Evolutionary conservation across 768 basidiomycete species (phyloP).

Genomic region (Epithele typhae): DNA sequence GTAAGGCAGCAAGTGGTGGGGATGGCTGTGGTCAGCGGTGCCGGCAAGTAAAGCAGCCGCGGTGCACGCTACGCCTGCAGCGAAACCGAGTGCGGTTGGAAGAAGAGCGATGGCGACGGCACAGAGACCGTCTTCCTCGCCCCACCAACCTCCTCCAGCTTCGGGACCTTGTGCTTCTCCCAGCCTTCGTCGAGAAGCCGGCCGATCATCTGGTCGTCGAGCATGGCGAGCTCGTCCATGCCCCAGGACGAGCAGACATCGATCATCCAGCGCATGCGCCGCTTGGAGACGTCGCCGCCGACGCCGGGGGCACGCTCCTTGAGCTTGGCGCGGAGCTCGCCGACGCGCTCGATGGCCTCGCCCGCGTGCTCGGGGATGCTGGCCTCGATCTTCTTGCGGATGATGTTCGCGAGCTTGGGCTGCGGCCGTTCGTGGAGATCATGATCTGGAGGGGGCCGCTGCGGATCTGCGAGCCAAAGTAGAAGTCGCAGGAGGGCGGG

Average conservation of each 20-base stretch:
- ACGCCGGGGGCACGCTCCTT: constrained; percentile 80
- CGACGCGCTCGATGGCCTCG: constrained; percentile 75
- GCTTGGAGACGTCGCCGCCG: constrained; percentile 70
- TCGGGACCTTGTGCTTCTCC: constrained; percentile 53
- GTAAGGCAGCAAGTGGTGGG: too few relatives aligned
- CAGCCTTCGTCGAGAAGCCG: constrained; percentile 80
- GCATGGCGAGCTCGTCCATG: constrained; percentile 69
- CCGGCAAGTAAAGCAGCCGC: constrained; percentile 28
- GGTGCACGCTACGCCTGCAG: constrained; percentile 39
- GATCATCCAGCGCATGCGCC: constrained; percentile 92
- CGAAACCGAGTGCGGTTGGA: constrained; percentile 35
- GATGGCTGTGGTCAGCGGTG: constrained; percentile 8
- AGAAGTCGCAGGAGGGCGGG: constrained; percentile 94
- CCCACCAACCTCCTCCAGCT: constrained; percentile 22
- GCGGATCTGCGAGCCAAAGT: constrained; percentile 92
- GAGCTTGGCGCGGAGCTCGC: constrained; percentile 64
- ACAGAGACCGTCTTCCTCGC: not conserved
- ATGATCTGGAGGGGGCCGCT: constrained; percentile 91
- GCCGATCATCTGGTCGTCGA: constrained; percentile 64
- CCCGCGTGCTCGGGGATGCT: constrained; percentile 72
- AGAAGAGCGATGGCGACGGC: constrained; percentile 10
- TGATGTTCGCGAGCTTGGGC: constrained; percentile 83
- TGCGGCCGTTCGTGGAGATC: constrained; percentile 93
- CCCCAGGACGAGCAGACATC: constrained; percentile 82
- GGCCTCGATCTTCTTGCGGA: constrained; percentile 63